These are phyloP conservation scores for Fusarium hainanense DNA, from an alignment of 2,329 filamentous ascomycete species.

Conservation along the genomic window DNA sequence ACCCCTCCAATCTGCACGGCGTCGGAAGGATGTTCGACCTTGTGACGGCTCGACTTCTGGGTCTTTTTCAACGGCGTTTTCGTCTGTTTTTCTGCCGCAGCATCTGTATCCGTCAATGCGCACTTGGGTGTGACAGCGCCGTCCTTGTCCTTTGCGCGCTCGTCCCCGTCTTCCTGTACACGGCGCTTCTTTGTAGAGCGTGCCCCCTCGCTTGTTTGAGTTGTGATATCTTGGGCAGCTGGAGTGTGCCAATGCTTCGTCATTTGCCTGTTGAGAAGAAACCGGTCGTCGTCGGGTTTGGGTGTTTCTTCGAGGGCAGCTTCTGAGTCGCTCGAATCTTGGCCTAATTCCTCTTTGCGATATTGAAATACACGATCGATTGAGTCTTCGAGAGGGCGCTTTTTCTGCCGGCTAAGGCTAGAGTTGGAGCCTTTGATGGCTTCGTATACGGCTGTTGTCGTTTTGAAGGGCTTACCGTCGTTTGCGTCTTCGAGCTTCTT, in stretches of 20 bases:
- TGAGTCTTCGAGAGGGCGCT: constrained; percentile 82
- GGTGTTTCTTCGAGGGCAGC: constrained; percentile 58
- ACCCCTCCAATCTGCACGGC: constrained; percentile 48
- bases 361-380: constrained; percentile 85
- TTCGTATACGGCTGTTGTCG: constrained; percentile 75
- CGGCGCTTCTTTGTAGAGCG: constrained; percentile 51
- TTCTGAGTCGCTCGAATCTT: constrained; percentile 64
- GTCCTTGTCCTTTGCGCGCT: constrained; percentile 30
- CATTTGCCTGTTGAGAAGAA: constrained; percentile 57
- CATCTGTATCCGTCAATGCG: constrained; percentile 36
- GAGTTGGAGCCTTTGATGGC: constrained; percentile 88
- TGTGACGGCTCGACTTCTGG: constrained; percentile 47
- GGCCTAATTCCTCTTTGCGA: constrained; percentile 72
- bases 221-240: background rate
- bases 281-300: constrained; percentile 51
- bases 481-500: constrained; percentile 79
- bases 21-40: constrained; percentile 45
- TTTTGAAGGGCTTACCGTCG: constrained; percentile 59
- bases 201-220: constrained; percentile 30
- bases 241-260: constrained; percentile 53
- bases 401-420: constrained; percentile 83
- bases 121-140: constrained; percentile 28
- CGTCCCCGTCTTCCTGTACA: constrained; percentile 46
- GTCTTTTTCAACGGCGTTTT: constrained; percentile 48
- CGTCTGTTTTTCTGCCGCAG: constrained; percentile 39